Base-by-base conservation (phyloP, 306 rosid species). In the Trifolium pratense region DNA sequence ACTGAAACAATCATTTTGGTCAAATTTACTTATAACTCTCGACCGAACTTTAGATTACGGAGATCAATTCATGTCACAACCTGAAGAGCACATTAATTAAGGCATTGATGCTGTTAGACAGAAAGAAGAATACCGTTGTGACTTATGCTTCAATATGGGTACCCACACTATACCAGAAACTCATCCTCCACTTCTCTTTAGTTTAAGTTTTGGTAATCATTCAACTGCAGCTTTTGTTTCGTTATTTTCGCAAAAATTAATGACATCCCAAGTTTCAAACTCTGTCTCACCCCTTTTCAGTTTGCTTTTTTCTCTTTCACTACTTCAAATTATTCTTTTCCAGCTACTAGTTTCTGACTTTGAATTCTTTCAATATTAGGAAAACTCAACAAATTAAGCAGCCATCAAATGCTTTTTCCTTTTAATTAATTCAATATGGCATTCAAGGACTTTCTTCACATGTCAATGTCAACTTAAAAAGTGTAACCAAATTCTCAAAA, bases 221-320 rank as follows among this genome's bases (percentile, higher is more conserved):
- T 78, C 51, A 66, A 68, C 45, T 16, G 71, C 86, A 63, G 64
- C 71, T 25, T 78, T 78, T 78, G 78, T 74, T 78, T 79, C 52
- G 71, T 74, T 69, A 15, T 78, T 82, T 77, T 82, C 66, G 70
- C 80, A 74, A 74, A 78, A 82, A 52, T 73, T 78, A 74, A 78
- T 62, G 86, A 68, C 80, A 77, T 36, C 59, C 73, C 72, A 59
- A 40, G 6, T 56, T 74, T 51, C 68, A 42, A 34, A 77, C 73
- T 23, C 8, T 59, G 66, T 61, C 64, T 51, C 60, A 17, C 2
- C 4, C 68, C 37, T 59, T 43, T 46, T 48, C 40, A 29, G 7
- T 37, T 25, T 52, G 13, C 62, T 29, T 18, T 66, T 49, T 67
- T 40, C 51, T 48, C 49, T 43, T 58, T 37, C 55, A 18, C 6